Evolutionary conservation across 371 early-diverging fungal species (phyloP), one percentile per base, ranked within the genome.

Genomic region (Basidiobolus meristosporus): DNA sequence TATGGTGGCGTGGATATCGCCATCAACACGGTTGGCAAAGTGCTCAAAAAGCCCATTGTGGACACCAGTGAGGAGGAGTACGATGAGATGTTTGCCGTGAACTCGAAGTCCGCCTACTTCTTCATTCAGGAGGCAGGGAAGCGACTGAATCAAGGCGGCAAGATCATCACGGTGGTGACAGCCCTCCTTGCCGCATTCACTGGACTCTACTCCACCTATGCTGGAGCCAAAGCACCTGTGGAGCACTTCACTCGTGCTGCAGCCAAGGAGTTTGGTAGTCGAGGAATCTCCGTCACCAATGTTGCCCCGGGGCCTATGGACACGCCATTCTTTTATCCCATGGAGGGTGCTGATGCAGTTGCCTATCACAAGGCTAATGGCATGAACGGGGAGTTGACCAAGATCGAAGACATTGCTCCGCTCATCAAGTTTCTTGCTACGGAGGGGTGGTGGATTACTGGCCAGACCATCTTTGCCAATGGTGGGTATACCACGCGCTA

Each of bases 1-100:
- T 63, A 61, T 36, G 63, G 65, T 4, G 62, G 59, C 16, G 52
- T 69, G 41, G 71, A 70, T 40, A 69, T 70, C 31, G 54, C 66
- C 41, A 55, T 70, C 48, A 68, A 70, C 59, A 70, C 68, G 26
- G 71, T 69, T 7, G 56, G 56, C 4, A 34, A 43, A 17, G 48
- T 52, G 2, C 42, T 52, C 41, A 52, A 50, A 51, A 56, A 52
- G 28, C 48, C 52, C 17, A 32, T 54, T 18, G 14, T 41, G 0
- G 35, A 53, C 16, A 47, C 43, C 31, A 33, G 46, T 2, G 54
- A 54, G 17, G 44, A 40, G 4, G 57, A 57, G 17, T 57, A 53
- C 36, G 51, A 57, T 31, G 1, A 53, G 51, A n/a, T n/a, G n/a
- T n/a, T n/a, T n/a, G n/a, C n/a, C n/a, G n/a, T n/a, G n/a, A n/a